Conservation (phyloP, 176 grass and related monocot species). For the Carex myosuroides region DNA sequence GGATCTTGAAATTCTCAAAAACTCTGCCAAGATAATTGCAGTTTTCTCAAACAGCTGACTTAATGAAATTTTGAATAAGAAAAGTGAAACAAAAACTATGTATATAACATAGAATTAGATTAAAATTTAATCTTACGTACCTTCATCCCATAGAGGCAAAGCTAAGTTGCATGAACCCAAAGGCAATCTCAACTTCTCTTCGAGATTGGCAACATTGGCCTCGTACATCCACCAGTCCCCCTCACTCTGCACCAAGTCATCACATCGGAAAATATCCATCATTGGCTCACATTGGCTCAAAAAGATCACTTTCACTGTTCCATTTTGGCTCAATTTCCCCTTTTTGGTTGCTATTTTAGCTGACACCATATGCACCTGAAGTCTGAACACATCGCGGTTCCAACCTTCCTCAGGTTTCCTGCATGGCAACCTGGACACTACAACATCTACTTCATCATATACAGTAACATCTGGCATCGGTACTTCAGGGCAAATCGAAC, state of each 20-base stretch:
- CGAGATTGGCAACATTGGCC: conserved; percentile 37
- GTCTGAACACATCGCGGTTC: conserved; percentile 77
- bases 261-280: conserved; percentile 93
- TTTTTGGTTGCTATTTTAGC: conserved; percentile 41
- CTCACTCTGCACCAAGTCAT: conserved; percentile 48
- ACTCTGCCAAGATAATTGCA: not conserved
- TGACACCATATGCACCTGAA: conserved; percentile 70
- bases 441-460: conserved; percentile 49
- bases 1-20: not conserved
- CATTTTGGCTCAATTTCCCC: conserved; percentile 24
- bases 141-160: conserved; percentile 73
- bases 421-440: conserved; percentile 73
- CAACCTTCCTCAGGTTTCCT: conserved; percentile 29
- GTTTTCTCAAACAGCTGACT: not conserved
- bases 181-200: conserved; percentile 81
- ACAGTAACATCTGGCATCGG: conserved; percentile 65
- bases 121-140: conserved; percentile 25
- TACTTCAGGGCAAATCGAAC: conserved; percentile 66
- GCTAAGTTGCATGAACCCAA: conserved; percentile 77
- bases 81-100: not conserved
- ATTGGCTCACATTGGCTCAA: conserved; percentile 79
- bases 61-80: not conserved
- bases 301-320: conserved; percentile 56
- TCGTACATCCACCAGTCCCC: conserved; percentile 78
- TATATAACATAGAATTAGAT: not conserved